A percentile compares a stretch with the other conserved stretches of the same genome.
These are phyloP conservation scores for Heliosperma pusillum DNA, from an alignment of 148 eudicot genomes.

Conservation along the genomic window DNA sequence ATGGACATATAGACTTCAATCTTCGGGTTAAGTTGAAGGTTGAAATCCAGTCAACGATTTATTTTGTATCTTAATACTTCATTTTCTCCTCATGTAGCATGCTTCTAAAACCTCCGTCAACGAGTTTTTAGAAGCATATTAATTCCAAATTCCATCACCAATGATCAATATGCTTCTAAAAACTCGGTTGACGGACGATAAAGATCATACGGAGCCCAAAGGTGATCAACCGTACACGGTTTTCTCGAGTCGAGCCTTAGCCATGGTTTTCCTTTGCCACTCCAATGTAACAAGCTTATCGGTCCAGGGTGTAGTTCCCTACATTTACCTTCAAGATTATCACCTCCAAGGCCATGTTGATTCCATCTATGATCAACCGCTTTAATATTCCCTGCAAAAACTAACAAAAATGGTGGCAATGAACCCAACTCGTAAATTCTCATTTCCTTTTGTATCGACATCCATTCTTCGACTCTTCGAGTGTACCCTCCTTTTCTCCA, in stretches of 20 bases:
- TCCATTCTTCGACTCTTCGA: slow-evolving; percentile 19
- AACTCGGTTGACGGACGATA: slow-evolving; percentile 24
- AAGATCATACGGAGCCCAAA: slow-evolving; percentile 26
- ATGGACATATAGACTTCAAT: too few species aligned
- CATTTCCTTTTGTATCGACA: slow-evolving; percentile 19
- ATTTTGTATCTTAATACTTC: background rate
- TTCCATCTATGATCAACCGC: slow-evolving; percentile 26
- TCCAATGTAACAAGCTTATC: slow-evolving; percentile 24
- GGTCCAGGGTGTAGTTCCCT: slow-evolving; percentile 24
- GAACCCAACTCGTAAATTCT: slow-evolving; percentile 25
- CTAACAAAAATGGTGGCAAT: slow-evolving; percentile 22
- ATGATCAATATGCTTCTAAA: slow-evolving; percentile 9
- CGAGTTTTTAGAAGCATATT: too few species aligned
- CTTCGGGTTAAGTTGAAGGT: too few species aligned
- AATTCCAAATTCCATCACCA: too few species aligned
- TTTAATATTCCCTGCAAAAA: slow-evolving; percentile 19
- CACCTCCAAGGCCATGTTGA: slow-evolving; percentile 28
- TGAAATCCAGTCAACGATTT: too few species aligned
- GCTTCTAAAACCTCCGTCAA: slow-evolving; percentile 10
- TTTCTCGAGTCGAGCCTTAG: slow-evolving; percentile 15
- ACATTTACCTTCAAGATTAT: slow-evolving; percentile 21
- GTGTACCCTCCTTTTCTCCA: slow-evolving; percentile 23
- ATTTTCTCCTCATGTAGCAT: background rate
- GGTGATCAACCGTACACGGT: slow-evolving; percentile 17
- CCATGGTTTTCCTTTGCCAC: slow-evolving; percentile 28